Conservation (phyloP, 2,329 filamentous ascomycete genomes). For the Sclerotinia nivalis region DNA sequence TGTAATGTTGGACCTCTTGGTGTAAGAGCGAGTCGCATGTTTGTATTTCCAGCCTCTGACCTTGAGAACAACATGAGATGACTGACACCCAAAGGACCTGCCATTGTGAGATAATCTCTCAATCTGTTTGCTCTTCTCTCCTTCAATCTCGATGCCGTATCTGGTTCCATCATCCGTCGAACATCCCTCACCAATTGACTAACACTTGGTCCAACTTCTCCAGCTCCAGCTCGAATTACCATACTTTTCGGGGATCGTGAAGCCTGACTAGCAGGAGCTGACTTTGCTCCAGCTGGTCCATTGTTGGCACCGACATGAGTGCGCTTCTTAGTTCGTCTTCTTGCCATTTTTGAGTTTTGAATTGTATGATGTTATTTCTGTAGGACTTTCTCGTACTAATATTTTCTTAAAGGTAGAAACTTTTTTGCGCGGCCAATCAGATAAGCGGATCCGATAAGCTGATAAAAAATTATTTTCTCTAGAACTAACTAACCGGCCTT, state of each 20-base stretch:
- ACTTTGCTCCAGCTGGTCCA: conserved; percentile 50
- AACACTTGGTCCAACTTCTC: conserved; percentile 87
- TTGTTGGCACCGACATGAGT: conserved; percentile 72
- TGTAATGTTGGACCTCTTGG: conserved; percentile 90
- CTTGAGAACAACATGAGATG: conserved; percentile 93
- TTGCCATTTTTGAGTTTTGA: conserved; percentile 62
- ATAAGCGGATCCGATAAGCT: conserved; percentile 37
- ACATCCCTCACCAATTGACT: conserved; percentile 92
- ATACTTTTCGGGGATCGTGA: conserved; percentile 85
- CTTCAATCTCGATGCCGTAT: conserved; percentile 84
- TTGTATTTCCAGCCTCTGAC: conserved; percentile 87
- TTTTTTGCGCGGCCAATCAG: conserved; percentile 38
- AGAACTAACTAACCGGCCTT: neutral
- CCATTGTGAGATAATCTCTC: conserved; percentile 93
- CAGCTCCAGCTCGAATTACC: conserved; percentile 95
- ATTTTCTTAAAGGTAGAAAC: conserved; percentile 23
- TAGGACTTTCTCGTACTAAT: conserved; percentile 12
- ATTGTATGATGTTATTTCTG: conserved; percentile 28
- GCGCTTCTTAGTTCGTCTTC: conserved; percentile 80
- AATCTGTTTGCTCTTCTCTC: conserved; percentile 86
- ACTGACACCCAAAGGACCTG: conserved; percentile 87
- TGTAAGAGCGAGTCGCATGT: conserved; percentile 81
- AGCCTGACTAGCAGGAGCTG: conserved; percentile 57
- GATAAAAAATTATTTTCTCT: conserved; percentile 38
- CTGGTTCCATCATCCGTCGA: conserved; percentile 91